Percentiles rank a stretch among this genome's conserved stretches.
These are phyloP conservation scores for Ceriops zippeliana DNA, from an alignment of 345 rosid genomes.

Conservation along the genomic window DNA sequence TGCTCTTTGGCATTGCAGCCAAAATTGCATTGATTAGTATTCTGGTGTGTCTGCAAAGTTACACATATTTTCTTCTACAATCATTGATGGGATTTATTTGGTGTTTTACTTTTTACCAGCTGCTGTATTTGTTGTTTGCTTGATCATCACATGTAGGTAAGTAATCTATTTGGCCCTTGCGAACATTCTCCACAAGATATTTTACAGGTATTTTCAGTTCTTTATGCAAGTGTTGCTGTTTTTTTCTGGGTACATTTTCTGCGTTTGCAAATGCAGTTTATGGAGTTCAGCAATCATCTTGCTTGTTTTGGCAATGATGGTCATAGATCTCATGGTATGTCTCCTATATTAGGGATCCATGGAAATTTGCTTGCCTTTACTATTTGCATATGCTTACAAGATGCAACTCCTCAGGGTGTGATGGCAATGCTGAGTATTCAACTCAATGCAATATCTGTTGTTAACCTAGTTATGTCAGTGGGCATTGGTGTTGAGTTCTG, in stretches of 20 bases:
- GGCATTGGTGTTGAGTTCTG: constrained; percentile 97
- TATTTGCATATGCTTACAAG: constrained; percentile 12
- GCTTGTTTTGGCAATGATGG: constrained; percentile 79
- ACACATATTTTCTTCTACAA: constrained; percentile 3
- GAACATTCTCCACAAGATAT: background rate
- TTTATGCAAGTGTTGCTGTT: background rate
- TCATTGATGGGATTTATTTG: constrained; percentile 11
- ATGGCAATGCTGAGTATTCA: constrained; percentile 88
- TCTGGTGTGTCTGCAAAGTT: background rate
- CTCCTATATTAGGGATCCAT: background rate
- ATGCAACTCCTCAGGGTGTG: constrained; percentile 69
- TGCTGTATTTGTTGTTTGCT: constrained; percentile 87
- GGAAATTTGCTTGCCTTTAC: constrained; percentile 4
- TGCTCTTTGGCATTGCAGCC: background rate
- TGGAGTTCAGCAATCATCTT: constrained; percentile 92
- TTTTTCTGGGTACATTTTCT: constrained; percentile 8
- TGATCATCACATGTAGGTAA: constrained; percentile 88
- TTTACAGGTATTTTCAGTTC: background rate
- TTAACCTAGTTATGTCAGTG: constrained; percentile 91
- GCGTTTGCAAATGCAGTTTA: constrained; percentile 48
- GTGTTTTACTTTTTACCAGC: constrained; percentile 45
- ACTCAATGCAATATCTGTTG: constrained; percentile 92
- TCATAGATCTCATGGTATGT: constrained; percentile 83
- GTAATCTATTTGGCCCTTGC: constrained; percentile 20
- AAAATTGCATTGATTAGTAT: background rate